phyloP scores from a whole-genome alignment of 2,329 filamentous ascomycete genomes.

The Chrysoporthe puriensis region DNA sequence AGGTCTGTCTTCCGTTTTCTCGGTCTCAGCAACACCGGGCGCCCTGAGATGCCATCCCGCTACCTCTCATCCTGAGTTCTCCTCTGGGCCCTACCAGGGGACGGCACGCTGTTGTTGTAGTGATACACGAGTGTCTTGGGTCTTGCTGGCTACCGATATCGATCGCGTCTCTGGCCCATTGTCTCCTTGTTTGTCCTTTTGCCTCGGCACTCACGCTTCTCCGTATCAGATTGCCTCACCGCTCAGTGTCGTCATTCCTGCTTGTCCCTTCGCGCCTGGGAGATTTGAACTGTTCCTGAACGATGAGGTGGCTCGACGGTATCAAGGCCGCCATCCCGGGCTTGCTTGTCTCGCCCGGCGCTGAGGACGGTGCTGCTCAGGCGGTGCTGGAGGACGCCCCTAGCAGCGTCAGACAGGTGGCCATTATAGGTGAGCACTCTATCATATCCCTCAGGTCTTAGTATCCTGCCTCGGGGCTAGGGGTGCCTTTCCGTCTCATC shows the following conservation, averaged over 20 bases:
- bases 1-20: background rate
- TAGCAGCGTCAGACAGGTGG: constrained; percentile 34
- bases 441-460: background rate
- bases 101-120: background rate
- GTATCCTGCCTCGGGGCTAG: background rate
- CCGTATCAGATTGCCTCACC: background rate
- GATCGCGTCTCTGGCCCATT: background rate
- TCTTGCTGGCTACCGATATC: background rate
- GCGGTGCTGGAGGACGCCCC: constrained; percentile 23
- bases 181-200: background rate
- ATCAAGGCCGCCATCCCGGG: constrained; percentile 27
- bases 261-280: background rate
- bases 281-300: background rate
- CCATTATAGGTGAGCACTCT: constrained; percentile 35
- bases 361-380: constrained; percentile 13
- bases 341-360: constrained; percentile 22
- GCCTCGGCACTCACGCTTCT: background rate
- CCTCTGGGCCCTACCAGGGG: background rate
- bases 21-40: background rate
- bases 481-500: background rate
- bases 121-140: background rate
- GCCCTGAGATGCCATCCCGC: background rate
- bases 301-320: constrained; percentile 29
- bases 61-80: background rate
- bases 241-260: background rate